Conservation (phyloP, 202 grass and related monocot genomes). For the Cymbopogon flexuosus region DNA sequence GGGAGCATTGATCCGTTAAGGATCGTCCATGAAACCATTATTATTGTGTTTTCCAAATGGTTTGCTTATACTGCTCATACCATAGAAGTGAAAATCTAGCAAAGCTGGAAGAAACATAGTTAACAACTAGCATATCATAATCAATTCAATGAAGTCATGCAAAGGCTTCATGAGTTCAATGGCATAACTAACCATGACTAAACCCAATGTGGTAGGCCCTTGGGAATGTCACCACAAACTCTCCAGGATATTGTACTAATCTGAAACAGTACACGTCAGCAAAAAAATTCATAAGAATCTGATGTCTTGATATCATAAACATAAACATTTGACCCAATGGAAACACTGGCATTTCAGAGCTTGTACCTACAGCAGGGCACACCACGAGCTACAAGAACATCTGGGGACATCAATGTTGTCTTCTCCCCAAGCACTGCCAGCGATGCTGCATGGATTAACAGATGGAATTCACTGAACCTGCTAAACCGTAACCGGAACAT, state of each 20-base stretch:
- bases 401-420: constrained; percentile 86
- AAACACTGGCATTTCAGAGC: constrained; percentile 26
- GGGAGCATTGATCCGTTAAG: neutral
- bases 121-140: neutral
- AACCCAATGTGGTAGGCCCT: constrained; percentile 94
- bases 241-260: constrained; percentile 91
- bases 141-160: neutral
- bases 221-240: constrained; percentile 98
- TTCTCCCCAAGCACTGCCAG: constrained; percentile 86
- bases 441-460: constrained; percentile 49
- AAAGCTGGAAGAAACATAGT: neutral
- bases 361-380: constrained; percentile 93
- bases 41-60: neutral
- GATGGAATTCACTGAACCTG: constrained; percentile 18
- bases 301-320: neutral
- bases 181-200: constrained; percentile 68
- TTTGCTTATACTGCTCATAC: neutral
- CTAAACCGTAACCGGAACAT: neutral
- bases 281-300: constrained; percentile 2
- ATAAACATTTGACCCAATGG: neutral
- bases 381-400: constrained; percentile 58
- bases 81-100: neutral
- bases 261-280: constrained; percentile 36
- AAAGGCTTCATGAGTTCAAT: constrained; percentile 6
- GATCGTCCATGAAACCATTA: neutral